A percentile compares a stretch with the other conserved stretches of the same genome.
phyloP scores from a whole-genome alignment of 352 stramenopile genomes.

The Globisporangium ultimum region DNA sequence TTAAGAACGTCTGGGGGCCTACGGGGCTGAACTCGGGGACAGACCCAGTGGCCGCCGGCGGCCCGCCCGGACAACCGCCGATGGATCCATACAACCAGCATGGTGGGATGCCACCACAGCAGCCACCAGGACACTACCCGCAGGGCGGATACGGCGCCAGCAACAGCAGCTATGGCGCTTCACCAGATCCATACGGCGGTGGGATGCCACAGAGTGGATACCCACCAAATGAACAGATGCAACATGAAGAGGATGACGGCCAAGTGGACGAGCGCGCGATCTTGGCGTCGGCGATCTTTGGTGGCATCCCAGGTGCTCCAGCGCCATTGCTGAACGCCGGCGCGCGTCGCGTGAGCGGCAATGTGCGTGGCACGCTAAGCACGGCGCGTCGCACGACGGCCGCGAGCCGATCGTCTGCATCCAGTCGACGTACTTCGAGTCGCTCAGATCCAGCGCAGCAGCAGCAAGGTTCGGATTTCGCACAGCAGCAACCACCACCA shows the following conservation, averaged over 20 bases:
- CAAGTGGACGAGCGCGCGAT: conserved; percentile 73
- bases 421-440: conserved; percentile 24
- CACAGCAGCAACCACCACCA: conserved; percentile 17
- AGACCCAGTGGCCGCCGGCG: conserved; percentile 12
- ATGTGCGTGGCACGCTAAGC: conserved; percentile 12
- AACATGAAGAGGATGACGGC: conserved; percentile 49
- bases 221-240: conserved; percentile 25
- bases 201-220: too few species aligned
- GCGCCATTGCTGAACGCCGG: conserved; percentile 32
- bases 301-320: conserved; percentile 88
- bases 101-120: conserved; percentile 5
- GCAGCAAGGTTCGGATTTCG: conserved; percentile 12
- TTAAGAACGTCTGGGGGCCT: conserved; percentile 87
- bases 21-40: conserved; percentile 55
- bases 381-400: conserved; percentile 29
- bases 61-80: not conserved
- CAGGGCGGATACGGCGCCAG: conserved; percentile 18
- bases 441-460: conserved; percentile 45
- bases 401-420: conserved; percentile 17
- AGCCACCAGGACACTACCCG: conserved; percentile 2
- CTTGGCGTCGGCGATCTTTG: conserved; percentile 96
- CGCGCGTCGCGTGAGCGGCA: conserved; percentile 34
- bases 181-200: not conserved
- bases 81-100: conserved; percentile 35
- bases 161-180: conserved; percentile 8